These are phyloP conservation scores for Leccinellum rugosiceps DNA, from an alignment of 768 basidiomycete genomes.

Conservation along the genomic window DNA sequence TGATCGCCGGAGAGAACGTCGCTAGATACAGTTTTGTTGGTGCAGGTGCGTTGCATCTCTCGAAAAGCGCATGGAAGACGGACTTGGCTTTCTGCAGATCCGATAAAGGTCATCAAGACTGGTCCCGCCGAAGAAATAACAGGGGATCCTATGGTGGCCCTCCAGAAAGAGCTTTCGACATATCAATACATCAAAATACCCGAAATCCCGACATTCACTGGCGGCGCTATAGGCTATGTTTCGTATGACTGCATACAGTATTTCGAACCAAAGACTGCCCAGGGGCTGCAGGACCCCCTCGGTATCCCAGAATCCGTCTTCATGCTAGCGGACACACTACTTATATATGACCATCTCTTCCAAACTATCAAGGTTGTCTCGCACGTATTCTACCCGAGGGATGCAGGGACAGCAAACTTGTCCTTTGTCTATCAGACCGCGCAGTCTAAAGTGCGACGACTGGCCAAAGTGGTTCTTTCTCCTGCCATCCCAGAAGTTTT, in stretches of 20 bases:
- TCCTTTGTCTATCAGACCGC: slow-evolving; percentile 88
- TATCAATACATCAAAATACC: slow-evolving; percentile 92
- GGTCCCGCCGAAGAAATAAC: slow-evolving; percentile 78
- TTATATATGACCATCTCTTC: slow-evolving; percentile 96
- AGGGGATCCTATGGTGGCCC: slow-evolving; percentile 82
- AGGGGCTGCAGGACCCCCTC: slow-evolving; percentile 70
- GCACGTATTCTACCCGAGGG: slow-evolving; percentile 84
- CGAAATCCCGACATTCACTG: slow-evolving; percentile 91
- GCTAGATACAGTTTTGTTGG: slow-evolving; percentile 97
- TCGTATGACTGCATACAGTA: slow-evolving; percentile 95
- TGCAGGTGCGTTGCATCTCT: slow-evolving; percentile 58
- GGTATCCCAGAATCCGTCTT: slow-evolving; percentile 94
- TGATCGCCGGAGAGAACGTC: slow-evolving; percentile 84
- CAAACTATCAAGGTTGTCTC: slow-evolving; percentile 95
- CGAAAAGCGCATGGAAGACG: background rate
- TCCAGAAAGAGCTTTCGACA: slow-evolving; percentile 82
- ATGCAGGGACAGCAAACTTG: slow-evolving; percentile 63
- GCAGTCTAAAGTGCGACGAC: slow-evolving; percentile 71
- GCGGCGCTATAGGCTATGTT: slow-evolving; percentile 97
- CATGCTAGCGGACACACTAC: slow-evolving; percentile 94
- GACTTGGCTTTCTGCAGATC: slow-evolving; percentile 52
- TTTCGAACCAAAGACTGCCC: slow-evolving; percentile 91
- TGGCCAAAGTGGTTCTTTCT: slow-evolving; percentile 68
- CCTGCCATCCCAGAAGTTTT: slow-evolving; percentile 57
- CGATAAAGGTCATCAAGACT: slow-evolving; percentile 86